Conservation (phyloP, 495 filamentous ascomycete species). For the Podospora conica region DNA sequence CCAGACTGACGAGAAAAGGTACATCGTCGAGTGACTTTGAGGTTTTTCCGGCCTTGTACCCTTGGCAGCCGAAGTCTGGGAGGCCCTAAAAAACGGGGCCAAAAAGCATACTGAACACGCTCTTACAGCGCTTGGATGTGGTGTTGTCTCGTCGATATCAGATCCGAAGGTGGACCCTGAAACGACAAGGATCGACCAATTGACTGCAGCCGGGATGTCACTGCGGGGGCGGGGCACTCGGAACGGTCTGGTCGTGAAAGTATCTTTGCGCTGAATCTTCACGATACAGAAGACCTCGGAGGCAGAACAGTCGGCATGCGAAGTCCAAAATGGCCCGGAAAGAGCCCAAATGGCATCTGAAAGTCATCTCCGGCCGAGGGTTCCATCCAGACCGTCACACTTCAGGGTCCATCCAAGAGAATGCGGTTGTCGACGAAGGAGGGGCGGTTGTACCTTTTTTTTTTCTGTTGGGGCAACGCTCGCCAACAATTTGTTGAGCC, state of each 20-base stretch:
- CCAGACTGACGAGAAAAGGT: no score
- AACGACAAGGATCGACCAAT: neutral
- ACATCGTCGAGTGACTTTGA: no score
- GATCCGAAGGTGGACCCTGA: conserved; percentile 2
- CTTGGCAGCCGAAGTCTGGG: no score
- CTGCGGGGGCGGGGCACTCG: conserved; percentile 12
- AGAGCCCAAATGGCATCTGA: neutral
- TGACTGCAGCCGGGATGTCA: neutral
- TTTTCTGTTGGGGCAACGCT: conserved; percentile 17
- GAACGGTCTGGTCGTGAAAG: neutral
- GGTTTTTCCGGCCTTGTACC: no score
- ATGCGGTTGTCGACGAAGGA: neutral
- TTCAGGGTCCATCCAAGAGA: neutral
- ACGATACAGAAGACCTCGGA: neutral
- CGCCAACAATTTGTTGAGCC: conserved; percentile 13
- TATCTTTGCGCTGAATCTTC: neutral
- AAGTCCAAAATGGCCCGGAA: neutral
- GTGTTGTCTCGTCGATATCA: neutral
- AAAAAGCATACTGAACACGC: no score
- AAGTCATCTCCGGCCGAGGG: neutral
- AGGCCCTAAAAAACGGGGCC: no score
- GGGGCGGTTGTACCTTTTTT: neutral
- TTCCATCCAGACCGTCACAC: neutral
- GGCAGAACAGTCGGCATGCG: neutral
- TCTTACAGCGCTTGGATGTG: neutral